These are phyloP conservation scores for Trichothecium roseum DNA, from an alignment of 2,329 filamentous ascomycete genomes.

Conservation along the genomic window DNA sequence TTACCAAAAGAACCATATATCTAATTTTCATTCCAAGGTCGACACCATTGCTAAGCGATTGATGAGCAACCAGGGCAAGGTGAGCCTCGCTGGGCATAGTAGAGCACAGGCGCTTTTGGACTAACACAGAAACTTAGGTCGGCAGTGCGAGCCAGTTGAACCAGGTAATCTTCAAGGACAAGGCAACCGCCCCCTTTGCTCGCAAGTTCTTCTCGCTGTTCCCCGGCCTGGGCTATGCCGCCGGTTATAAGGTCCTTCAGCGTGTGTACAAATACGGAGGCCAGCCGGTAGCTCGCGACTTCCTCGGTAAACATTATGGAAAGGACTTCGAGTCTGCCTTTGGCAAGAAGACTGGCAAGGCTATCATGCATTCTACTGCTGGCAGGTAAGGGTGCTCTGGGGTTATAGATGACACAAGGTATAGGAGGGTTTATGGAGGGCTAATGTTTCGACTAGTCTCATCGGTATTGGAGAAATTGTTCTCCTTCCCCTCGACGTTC, in stretches of 20 bases:
- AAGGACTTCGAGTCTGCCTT: slow-evolving; percentile 79
- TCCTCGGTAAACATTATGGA: slow-evolving; percentile 69
- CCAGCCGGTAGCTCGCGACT: slow-evolving; percentile 90
- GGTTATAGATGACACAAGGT: neutral
- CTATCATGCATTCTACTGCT: slow-evolving; percentile 93
- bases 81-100: slow-evolving; percentile 38
- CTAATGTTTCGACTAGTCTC: slow-evolving; percentile 41
- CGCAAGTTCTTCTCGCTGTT: slow-evolving; percentile 92
- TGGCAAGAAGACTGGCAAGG: slow-evolving; percentile 95
- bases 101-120: neutral
- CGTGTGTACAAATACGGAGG: slow-evolving; percentile 98
- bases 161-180: slow-evolving; percentile 87
- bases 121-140: slow-evolving; percentile 15
- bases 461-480: slow-evolving; percentile 98
- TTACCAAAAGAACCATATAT: no score
- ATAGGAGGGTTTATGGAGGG: neutral
- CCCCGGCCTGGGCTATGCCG: slow-evolving; percentile 92
- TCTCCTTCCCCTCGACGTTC: slow-evolving; percentile 84
- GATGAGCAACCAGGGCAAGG: slow-evolving; percentile 84
- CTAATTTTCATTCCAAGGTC: slow-evolving; percentile 44
- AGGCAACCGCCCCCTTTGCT: slow-evolving; percentile 57
- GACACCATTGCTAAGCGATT: slow-evolving; percentile 97
- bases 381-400: slow-evolving; percentile 53
- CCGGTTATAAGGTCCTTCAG: slow-evolving; percentile 95
- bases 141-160: slow-evolving; percentile 54